phyloP scores from a whole-genome alignment of 202 grass and related monocot genomes.

The Setaria viridis region DNA sequence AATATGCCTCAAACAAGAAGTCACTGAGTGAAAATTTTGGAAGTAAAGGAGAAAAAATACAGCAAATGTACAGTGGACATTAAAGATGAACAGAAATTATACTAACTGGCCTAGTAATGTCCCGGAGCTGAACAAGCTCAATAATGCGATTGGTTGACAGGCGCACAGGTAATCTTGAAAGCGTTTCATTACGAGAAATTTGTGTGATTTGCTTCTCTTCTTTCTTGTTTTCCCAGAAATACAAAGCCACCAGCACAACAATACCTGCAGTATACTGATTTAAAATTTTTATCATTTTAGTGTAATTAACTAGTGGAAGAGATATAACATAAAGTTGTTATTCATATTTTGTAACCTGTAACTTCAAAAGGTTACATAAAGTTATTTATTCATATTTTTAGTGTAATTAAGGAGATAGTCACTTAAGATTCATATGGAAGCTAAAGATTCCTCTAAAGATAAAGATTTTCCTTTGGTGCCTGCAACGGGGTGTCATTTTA shows the following conservation, averaged over 20 bases:
- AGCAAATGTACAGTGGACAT: not conserved
- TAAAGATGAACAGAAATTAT: constrained; percentile 53
- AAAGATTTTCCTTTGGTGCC: no score
- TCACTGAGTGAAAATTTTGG: not conserved
- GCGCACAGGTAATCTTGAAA: constrained; percentile 89
- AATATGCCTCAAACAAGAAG: constrained; percentile 53
- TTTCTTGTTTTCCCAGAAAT: constrained; percentile 94
- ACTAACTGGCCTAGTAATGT: constrained; percentile 93
- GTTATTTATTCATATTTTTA: no score
- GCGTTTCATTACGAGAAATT: constrained; percentile 89
- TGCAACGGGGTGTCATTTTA: no score
- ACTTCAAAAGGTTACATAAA: no score
- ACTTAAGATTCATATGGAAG: not conserved
- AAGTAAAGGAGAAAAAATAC: not conserved
- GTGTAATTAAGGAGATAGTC: not conserved
- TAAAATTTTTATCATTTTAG: constrained; percentile 67
- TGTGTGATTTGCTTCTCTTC: constrained; percentile 93
- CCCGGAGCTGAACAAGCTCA: constrained; percentile 89
- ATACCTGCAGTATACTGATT: constrained; percentile 95
- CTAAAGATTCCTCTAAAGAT: no score
- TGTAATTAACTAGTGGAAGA: constrained; percentile 14
- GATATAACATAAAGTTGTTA: not conserved
- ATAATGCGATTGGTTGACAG: constrained; percentile 86
- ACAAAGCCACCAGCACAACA: constrained; percentile 85
- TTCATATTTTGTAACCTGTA: not conserved